Conservation (phyloP, 441 rosid species). For the Gossypium trilobum region DNA sequence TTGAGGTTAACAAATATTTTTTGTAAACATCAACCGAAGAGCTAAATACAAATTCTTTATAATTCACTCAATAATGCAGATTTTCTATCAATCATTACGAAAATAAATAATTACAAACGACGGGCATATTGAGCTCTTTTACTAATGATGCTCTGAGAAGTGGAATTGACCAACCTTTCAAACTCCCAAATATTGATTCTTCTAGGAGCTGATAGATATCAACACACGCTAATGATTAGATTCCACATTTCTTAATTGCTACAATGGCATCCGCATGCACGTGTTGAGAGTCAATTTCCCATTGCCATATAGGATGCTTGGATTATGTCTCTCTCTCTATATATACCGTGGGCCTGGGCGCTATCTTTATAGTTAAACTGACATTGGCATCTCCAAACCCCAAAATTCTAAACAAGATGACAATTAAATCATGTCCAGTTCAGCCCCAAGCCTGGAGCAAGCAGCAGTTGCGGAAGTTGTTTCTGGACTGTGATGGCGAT, state of each 20-base stretch:
- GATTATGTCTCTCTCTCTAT: not conserved
- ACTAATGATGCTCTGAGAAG: not conserved
- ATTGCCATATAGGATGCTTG: not conserved
- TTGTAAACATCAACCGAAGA: too few species aligned
- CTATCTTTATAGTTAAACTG: not conserved
- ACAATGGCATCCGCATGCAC: not conserved
- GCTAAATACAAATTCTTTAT: too few species aligned
- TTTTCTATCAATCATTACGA: too few species aligned
- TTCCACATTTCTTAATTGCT: not conserved
- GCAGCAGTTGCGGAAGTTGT: not conserved
- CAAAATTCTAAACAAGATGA: not conserved
- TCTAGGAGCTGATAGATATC: not conserved
- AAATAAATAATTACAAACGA: too few species aligned
- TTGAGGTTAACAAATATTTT: too few species aligned
- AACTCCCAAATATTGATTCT: not conserved
- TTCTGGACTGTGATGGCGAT: not conserved
- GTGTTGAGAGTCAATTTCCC: not conserved
- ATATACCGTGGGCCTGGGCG: not conserved
- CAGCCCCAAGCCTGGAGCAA: not conserved
- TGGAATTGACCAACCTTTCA: not conserved
- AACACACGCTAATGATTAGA: not conserved
- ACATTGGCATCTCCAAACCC: not conserved
- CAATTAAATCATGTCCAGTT: not conserved
- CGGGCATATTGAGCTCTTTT: too few species aligned
- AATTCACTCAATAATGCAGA: too few species aligned